Evolutionary conservation across 129 eudicot species (phyloP), one percentile per base, ranked within the genome.

Genomic region (Erigeron canadensis): DNA sequence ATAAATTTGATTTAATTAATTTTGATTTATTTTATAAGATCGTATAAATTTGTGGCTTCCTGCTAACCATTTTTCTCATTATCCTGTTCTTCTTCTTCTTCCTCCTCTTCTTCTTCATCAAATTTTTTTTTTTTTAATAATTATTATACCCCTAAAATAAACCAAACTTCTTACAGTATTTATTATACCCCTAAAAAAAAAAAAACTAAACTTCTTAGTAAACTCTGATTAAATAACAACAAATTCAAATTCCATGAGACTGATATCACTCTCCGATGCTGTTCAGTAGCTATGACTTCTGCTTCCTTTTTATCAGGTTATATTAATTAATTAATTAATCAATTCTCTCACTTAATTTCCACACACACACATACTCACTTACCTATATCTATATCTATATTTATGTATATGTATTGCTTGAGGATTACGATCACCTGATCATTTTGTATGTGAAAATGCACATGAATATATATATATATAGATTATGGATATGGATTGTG

Each of bases 241-340:
- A 8, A 72, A 16, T 44, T 45, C 57, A 72, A 34, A 70, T 80
- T 74, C 56, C 67, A 75, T 83, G 79, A 81, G 74, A 47, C 57
- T 60, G 75, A 60, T 63, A 42, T 65, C 71, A 62, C 50, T 75
- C 62, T 67, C 81, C 82, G 86, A 89, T 91, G 98, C 89, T 79
- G 81, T 65, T 62, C 45, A 47, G 69, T 91, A 88, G 86, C 67
- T 65, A 93, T 93, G 98, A 88, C 95, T 69, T 81, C 88, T 80
- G 74, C 88, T 86, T 68, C 77, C 6, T 53, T 63, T 63, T 67
- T 87, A 67, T 85, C 95, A 80, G 96, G 98, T 89, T 72, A 13
- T 21, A 23, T 22, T n/a, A n/a, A 21, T 69, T 16, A 21, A 15
- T 65, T 46, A 51, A 17, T 39, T 66, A 50, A 18, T 38, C 38